phyloP scores from a whole-genome alignment of 2,329 filamentous ascomycete genomes.

The Penicillium occitanis region DNA sequence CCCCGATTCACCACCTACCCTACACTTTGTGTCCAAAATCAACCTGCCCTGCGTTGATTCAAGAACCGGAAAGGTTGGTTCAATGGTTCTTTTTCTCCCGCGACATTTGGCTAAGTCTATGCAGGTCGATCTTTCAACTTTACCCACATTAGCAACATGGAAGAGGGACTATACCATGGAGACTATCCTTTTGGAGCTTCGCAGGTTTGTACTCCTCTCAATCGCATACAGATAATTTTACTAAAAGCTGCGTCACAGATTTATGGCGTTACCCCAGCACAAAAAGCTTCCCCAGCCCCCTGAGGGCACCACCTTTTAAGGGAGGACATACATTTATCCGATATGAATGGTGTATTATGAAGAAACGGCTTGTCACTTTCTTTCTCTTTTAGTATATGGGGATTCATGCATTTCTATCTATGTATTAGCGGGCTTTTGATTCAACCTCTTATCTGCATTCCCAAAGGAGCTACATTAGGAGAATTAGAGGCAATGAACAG shows the following conservation, averaged over 20 bases:
- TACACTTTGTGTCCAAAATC: slow-evolving; percentile 91
- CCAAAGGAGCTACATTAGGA: slow-evolving; percentile 1
- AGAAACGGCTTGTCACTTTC: slow-evolving; percentile 20
- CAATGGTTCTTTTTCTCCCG: neutral
- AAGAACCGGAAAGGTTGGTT: slow-evolving; percentile 68
- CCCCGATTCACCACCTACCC: slow-evolving; percentile 81
- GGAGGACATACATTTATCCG: slow-evolving; percentile 19
- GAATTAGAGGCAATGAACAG: slow-evolving; percentile 14
- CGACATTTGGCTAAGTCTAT: slow-evolving; percentile 12
- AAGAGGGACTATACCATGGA: slow-evolving; percentile 94
- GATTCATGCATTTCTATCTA: slow-evolving; percentile 36
- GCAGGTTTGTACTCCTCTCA: slow-evolving; percentile 57
- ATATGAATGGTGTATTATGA: slow-evolving; percentile 29
- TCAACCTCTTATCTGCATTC: slow-evolving; percentile 17
- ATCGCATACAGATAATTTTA: slow-evolving; percentile 22
- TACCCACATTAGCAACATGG: slow-evolving; percentile 87
- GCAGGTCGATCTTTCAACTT: slow-evolving; percentile 76
- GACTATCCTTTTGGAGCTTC: slow-evolving; percentile 81
- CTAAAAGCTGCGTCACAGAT: slow-evolving; percentile 55
- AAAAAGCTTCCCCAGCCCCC: slow-evolving; percentile 95
- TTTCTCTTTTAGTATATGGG: slow-evolving; percentile 11
- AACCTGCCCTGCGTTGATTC: slow-evolving; percentile 93
- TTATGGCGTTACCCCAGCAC: slow-evolving; percentile 86
- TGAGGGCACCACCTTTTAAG: slow-evolving; percentile 69
- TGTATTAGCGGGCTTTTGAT: slow-evolving; percentile 32